Base-by-base conservation (phyloP, 2,329 filamentous ascomycete genomes). In the Colletotrichum costaricense region DNA sequence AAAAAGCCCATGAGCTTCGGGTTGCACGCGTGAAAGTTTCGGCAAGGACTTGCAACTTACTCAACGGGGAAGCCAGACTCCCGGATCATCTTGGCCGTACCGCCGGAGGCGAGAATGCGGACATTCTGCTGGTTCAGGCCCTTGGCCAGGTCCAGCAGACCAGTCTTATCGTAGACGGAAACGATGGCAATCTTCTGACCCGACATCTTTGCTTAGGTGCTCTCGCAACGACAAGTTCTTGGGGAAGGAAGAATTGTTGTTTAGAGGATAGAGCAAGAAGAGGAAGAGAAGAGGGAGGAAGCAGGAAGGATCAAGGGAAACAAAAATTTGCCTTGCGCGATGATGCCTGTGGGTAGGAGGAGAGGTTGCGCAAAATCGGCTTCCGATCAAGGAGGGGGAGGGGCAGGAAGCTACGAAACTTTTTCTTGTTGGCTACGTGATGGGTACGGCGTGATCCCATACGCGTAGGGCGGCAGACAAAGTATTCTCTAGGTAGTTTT, bases 111-210 rank as follows among this genome's bases (percentile, higher is more conserved):
- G 72, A 99, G 90, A 77, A 99, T 93, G 78, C 95, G 94, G 78
- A 98, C 94, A 91, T 97, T 93, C 81, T 97, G 91, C 88, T 96
- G 91, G 81, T 94, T 90, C 63, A 98, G 91, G 78, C 95, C 95
- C 86, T 97, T 97, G 79, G 95, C 95, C 78, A 98, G 89, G 85
- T 98, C 95, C 77, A 98, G 87, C 77, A 98, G 90, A 74, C 95
- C 97, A 69, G 96, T 98, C 92, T 99, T 99, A 90, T 99, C 95
- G 83, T 97, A 98, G 88, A 98, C 97, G 77, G 96, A 98, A 82
- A 99, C 90, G 81, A 99, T 98, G 77, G 97, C 97, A 88, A 89
- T 90, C 81, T 89, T 87, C 81, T 90, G 89, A 74, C 83, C 79
- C 58, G 73, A 75, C 74, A 76, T 76, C 63, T 63, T 75, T 72